Base-by-base conservation (phyloP, 495 filamentous ascomycete genomes). In the Patellaria atrata region DNA sequence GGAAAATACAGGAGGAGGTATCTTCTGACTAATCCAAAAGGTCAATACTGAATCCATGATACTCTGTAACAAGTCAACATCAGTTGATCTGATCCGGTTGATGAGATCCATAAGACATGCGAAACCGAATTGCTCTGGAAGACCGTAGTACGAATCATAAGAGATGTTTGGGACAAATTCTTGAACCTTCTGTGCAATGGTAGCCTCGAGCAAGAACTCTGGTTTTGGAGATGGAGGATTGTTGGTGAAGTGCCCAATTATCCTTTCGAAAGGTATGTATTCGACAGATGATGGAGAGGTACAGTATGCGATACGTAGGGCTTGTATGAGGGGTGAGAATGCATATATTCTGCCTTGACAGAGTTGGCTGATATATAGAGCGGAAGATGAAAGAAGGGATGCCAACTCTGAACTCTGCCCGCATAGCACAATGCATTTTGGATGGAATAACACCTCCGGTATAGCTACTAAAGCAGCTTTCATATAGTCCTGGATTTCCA, bases 91-190 rank as follows among this genome's bases (percentile, higher is more conserved):
- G 24, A 64, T 41, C 19, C 59, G 44, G 31, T 54, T 61, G 7
- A 64, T 23, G 5, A 64, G 27, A 38, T 67, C 60, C 21, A 65
- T 53, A 6, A 63, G 39, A 27, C 53, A 55, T 9, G 63, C 63
- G 20, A 56, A 58, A 1, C 58, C 58, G 32, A 51, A 45, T 23
- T 48, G 47, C 23, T 57, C 48, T 5, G 41, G 47, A 10, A 48
- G 33, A 1, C 56, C 61, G 27, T 63, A 64, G 44, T 63, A 65
- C 15, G 41, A 42, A 19, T 51, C 38, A 33, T 61, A 67, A 29
- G 48, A 28, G 24, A 40, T 19, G 22, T 39, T 27, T 15, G 41
- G 44, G 11, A 44, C 14, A 20, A 22, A 24, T 15, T 26, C 19
- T 24, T 52, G 42, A 12, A 61, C 34, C n/a, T 51, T 34, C 15